Evolutionary conservation across 2,329 filamentous ascomycete species (phyloP).

Genomic region (Fusarium bulbicola): DNA sequence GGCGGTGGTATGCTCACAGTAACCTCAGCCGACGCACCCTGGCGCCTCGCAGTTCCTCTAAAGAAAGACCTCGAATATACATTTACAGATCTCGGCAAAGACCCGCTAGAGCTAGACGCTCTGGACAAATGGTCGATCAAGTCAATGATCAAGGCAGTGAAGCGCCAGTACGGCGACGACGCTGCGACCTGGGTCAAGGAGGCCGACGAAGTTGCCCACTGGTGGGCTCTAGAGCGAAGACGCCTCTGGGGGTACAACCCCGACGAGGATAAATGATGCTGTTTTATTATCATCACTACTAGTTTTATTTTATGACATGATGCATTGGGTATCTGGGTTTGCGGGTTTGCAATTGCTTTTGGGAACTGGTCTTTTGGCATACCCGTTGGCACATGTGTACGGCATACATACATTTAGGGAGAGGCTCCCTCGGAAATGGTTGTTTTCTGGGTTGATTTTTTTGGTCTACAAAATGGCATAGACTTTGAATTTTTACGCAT

Average conservation of each 20-base stretch:
- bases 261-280: constrained; percentile 14
- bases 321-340: constrained; percentile 28
- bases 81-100: constrained; percentile 44
- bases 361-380: constrained; percentile 21
- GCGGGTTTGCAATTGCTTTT: neutral
- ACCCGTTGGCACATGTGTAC: constrained; percentile 19
- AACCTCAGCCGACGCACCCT: constrained; percentile 45
- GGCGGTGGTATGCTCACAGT: constrained; percentile 46
- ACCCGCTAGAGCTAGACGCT: constrained; percentile 42
- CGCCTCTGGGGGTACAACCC: constrained; percentile 35
- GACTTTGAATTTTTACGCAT: constrained; percentile 6
- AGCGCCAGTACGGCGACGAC: constrained; percentile 30
- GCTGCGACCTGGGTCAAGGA: constrained; percentile 43
- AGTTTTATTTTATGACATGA: constrained; percentile 24
- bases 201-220: constrained; percentile 33
- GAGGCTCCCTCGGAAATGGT: constrained; percentile 24
- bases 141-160: constrained; percentile 35
- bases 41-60: constrained; percentile 45
- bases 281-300: neutral
- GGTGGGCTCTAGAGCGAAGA: constrained; percentile 34
- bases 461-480: constrained; percentile 13
- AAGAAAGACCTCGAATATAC: constrained; percentile 46
- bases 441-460: neutral
- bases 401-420: constrained; percentile 28
- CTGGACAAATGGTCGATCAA: constrained; percentile 42